These are phyloP conservation scores for Tilletia indica DNA, from an alignment of 1,284 basidiomycete species.

Conservation along the genomic window DNA sequence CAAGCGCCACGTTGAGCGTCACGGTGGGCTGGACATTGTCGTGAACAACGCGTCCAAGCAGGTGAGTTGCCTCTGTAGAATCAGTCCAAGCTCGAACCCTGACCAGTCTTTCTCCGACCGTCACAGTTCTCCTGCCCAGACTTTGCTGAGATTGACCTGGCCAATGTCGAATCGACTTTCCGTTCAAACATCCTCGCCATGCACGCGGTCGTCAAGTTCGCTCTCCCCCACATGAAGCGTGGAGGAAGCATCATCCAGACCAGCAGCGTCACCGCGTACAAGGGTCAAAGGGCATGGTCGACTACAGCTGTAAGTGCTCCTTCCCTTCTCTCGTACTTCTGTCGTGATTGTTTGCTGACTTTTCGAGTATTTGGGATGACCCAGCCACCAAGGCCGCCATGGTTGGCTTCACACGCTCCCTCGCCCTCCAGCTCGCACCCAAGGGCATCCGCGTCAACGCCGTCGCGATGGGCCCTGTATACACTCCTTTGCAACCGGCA, in stretches of 20 bases:
- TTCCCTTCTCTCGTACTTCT: constrained; percentile 57
- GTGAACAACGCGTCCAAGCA: constrained; percentile 70
- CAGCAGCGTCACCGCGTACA: constrained; percentile 66
- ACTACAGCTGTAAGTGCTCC: constrained; percentile 64
- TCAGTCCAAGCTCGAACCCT: no score
- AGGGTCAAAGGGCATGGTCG: constrained; percentile 59
- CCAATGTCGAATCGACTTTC: constrained; percentile 38
- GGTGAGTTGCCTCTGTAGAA: constrained; percentile 45
- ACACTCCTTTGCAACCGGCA: constrained; percentile 58
- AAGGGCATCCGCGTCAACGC: constrained; percentile 65
- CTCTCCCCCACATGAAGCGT: constrained; percentile 65
- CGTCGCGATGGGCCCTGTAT: constrained; percentile 63
- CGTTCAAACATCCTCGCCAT: constrained; percentile 37
- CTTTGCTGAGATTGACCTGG: constrained; percentile 44
- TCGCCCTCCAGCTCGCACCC: constrained; percentile 64
- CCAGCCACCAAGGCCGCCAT: constrained; percentile 39
- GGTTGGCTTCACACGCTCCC: constrained; percentile 62
- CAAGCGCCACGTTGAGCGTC: constrained; percentile 61
- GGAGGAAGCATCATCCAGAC: constrained; percentile 68
- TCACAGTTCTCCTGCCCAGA: constrained; percentile 42
- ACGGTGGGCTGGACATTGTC: constrained; percentile 38
- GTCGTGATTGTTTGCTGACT: neutral
- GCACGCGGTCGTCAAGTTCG: constrained; percentile 51
- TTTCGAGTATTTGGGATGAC: neutral
- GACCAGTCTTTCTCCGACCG: no score